Percentiles rank a stretch among this genome's conserved stretches.
phyloP scores from a whole-genome alignment of 2,329 filamentous ascomycete genomes.

The Neurospora sp. region DNA sequence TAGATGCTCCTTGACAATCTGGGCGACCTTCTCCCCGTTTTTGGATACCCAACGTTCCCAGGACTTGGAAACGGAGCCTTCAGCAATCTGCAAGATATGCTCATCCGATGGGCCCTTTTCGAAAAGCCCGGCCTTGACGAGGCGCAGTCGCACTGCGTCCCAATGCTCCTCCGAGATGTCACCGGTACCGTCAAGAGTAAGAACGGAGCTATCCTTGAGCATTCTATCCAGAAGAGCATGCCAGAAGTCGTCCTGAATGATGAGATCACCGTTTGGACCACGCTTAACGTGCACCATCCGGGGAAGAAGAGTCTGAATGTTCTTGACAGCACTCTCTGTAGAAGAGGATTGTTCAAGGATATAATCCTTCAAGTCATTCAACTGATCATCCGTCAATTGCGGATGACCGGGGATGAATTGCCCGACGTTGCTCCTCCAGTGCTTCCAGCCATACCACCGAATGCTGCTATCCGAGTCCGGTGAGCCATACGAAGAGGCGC shows the following conservation, averaged over 20 bases:
- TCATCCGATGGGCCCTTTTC: constrained; percentile 18
- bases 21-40: constrained; percentile 35
- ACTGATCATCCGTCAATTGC: constrained; percentile 11
- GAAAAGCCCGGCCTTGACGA: constrained; percentile 26
- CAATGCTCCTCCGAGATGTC: constrained; percentile 37
- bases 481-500: background rate
- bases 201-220: constrained; percentile 34
- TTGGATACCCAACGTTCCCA: constrained; percentile 44
- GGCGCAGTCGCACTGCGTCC: constrained; percentile 32
- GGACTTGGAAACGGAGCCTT: constrained; percentile 25
- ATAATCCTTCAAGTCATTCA: constrained; percentile 16
- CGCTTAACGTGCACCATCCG: constrained; percentile 42
- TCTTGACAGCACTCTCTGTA: constrained; percentile 29
- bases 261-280: constrained; percentile 30
- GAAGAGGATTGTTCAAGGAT: constrained; percentile 14
- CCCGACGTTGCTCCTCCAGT: constrained; percentile 17
- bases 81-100: constrained; percentile 20
- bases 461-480: background rate
- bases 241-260: constrained; percentile 55
- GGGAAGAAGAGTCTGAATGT: constrained; percentile 43
- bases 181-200: constrained; percentile 32
- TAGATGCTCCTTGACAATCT: constrained; percentile 10
- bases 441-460: constrained; percentile 18
- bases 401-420: constrained; percentile 18
- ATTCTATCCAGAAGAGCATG: constrained; percentile 49